A percentile compares a stretch with the other conserved stretches of the same genome.
These are phyloP conservation scores for Suhomyces sp. DNA, from an alignment of 805 yeast genomes.

Conservation along the genomic window DNA sequence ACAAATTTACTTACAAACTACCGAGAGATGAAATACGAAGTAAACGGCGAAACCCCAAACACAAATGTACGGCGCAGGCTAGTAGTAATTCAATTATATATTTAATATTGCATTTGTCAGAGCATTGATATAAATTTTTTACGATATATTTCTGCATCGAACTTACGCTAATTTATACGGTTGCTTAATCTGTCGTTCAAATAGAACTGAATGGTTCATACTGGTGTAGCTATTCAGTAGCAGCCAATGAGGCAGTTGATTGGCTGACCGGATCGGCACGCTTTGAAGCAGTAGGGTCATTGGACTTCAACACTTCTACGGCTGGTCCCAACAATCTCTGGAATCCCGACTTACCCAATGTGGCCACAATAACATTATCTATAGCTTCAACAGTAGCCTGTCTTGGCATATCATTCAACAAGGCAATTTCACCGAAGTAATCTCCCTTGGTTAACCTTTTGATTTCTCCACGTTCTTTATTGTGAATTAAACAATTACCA, in stretches of 20 bases:
- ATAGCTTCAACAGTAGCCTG: conserved; percentile 88
- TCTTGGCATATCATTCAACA: conserved; percentile 87
- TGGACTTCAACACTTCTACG: conserved; percentile 78
- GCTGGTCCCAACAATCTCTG: conserved; percentile 93
- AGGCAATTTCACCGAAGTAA: conserved; percentile 95
- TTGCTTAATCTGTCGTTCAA: not conserved
- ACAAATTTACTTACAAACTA: not conserved
- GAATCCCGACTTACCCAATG: conserved; percentile 88
- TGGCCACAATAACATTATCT: conserved; percentile 79
- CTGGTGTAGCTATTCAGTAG: not conserved
- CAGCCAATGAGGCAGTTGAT: not conserved
- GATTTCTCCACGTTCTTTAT: conserved; percentile 58
- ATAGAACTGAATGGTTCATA: not conserved
- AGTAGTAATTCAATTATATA: not conserved
- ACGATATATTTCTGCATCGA: not conserved
- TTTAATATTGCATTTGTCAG: not conserved
- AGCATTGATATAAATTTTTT: not conserved
- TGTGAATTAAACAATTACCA: conserved; percentile 78
- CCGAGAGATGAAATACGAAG: not conserved
- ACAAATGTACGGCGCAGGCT: not conserved
- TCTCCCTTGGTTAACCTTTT: conserved; percentile 71
- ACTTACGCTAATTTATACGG: not conserved
- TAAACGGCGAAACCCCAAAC: not conserved
- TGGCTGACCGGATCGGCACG: not conserved
- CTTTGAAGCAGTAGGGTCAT: conserved; percentile 56